Evolutionary conservation across 257 asterid species (phyloP).

Genomic region (Apocynum venetum): DNA sequence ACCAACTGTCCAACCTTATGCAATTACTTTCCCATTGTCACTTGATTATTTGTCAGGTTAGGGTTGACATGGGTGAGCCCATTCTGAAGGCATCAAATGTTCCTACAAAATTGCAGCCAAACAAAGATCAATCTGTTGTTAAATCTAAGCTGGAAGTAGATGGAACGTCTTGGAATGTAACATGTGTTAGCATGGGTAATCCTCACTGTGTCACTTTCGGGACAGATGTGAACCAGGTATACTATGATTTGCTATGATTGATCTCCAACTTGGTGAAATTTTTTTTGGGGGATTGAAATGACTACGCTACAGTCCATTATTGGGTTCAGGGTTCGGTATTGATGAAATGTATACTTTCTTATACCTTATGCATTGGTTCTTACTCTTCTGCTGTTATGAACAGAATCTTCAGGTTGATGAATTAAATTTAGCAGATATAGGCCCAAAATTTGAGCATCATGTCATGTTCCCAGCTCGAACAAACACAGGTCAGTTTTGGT

Average conservation of each 20-base stretch:
- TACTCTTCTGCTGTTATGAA: slow-evolving; percentile 11
- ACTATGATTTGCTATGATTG: not conserved
- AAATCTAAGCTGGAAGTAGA: slow-evolving; percentile 55
- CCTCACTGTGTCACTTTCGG: slow-evolving; percentile 81
- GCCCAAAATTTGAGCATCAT: slow-evolving; percentile 85
- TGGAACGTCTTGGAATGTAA: slow-evolving; percentile 64
- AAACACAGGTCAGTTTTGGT: slow-evolving; percentile 62
- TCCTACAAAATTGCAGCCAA: slow-evolving; percentile 73
- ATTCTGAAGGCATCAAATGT: slow-evolving; percentile 82
- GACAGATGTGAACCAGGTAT: slow-evolving; percentile 47
- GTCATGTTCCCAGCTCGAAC: slow-evolving; percentile 86
- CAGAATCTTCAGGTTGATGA: slow-evolving; percentile 80
- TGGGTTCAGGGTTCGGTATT: not conserved
- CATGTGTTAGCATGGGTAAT: slow-evolving; percentile 93
- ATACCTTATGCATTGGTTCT: not conserved
- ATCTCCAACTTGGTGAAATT: not conserved
- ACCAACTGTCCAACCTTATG: not conserved
- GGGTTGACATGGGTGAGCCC: slow-evolving; percentile 96
- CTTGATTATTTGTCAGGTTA: slow-evolving; percentile 44
- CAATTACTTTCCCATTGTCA: not conserved
- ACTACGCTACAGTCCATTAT: not conserved
- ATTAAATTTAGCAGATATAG: slow-evolving; percentile 66
- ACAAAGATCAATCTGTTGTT: slow-evolving; percentile 57
- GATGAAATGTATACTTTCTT: not conserved
- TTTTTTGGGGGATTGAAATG: not conserved